Conservation (phyloP, 2,329 filamentous ascomycete species). For the Calonectria ilicicola region DNA sequence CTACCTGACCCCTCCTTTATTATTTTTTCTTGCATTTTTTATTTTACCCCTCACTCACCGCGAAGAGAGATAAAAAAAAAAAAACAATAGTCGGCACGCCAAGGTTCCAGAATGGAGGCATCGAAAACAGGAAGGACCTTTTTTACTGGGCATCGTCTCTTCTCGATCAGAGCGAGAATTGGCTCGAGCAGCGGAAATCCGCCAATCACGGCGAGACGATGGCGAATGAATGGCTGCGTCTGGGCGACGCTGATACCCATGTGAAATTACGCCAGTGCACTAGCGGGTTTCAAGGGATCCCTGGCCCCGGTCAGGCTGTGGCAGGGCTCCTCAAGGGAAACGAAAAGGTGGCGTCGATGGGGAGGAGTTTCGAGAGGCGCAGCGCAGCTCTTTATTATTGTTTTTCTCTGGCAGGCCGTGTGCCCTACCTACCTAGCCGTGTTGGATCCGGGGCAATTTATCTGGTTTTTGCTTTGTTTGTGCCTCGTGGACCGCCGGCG, state of each 20-base stretch:
- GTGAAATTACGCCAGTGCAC: constrained; percentile 61
- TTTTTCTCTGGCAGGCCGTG: not conserved
- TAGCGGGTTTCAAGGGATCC: constrained; percentile 67
- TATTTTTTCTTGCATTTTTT: no score
- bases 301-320: constrained; percentile 31
- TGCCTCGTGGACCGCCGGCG: not conserved
- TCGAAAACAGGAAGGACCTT: constrained; percentile 13
- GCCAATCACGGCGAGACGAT: constrained; percentile 17
- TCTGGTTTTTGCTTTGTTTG: constrained; percentile 7
- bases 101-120: constrained; percentile 2
- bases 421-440: not conserved
- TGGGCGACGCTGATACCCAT: constrained; percentile 57
- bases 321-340: constrained; percentile 11
- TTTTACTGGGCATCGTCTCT: not conserved
- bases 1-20: not conserved
- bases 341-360: constrained; percentile 11
- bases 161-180: constrained; percentile 2
- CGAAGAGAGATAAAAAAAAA: not conserved
- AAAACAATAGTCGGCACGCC: not conserved
- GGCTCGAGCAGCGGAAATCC: constrained; percentile 12
- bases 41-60: constrained; percentile 2
- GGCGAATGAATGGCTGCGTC: constrained; percentile 19
- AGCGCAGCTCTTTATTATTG: not conserved
- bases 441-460: not conserved
- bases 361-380: not conserved